Percentiles rank a stretch among this genome's conserved stretches.
Evolutionary conservation across 2,329 filamentous ascomycete species (phyloP).

Genomic region (Diaporthe sp.): DNA sequence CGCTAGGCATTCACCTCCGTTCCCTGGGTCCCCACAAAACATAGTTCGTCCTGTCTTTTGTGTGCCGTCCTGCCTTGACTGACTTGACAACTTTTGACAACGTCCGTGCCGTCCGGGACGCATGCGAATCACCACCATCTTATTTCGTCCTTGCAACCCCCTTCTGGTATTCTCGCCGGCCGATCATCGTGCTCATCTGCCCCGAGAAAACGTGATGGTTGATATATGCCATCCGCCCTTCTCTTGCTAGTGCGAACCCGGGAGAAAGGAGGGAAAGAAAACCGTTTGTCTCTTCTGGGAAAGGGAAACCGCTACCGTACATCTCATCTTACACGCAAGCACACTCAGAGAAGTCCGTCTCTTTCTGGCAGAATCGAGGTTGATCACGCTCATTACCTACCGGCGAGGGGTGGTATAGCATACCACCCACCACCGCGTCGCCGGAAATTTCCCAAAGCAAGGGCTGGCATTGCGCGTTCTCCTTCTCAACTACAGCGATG

Average conservation of each 20-base stretch:
- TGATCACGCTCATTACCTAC: constrained; percentile 23
- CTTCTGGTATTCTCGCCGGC: constrained; percentile 18
- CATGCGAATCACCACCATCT: constrained; percentile 21
- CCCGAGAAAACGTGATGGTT: constrained; percentile 18
- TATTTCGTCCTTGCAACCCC: not conserved
- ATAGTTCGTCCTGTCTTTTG: constrained; percentile 25
- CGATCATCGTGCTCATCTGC: constrained; percentile 22
- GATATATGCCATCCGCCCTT: constrained; percentile 28
- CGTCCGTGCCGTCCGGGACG: constrained; percentile 28
- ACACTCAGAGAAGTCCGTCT: not conserved
- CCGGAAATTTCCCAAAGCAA: constrained; percentile 8
- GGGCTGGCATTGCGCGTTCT: constrained; percentile 8
- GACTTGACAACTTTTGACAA: constrained; percentile 21
- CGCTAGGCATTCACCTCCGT: constrained; percentile 19
- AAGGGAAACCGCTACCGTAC: not conserved
- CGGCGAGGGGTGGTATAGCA: constrained; percentile 28
- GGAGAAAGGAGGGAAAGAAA: not conserved
- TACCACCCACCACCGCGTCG: constrained; percentile 20
- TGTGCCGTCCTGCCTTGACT: not conserved
- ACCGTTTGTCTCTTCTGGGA: constrained; percentile 18
- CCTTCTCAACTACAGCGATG: not conserved
- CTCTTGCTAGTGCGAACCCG: constrained; percentile 15
- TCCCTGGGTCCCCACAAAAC: constrained; percentile 20
- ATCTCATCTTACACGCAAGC: not conserved
- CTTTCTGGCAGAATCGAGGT: constrained; percentile 1